Percentiles rank a stretch among this genome's conserved stretches.
These are phyloP conservation scores for Saturnispora diversa DNA, from an alignment of 805 yeast genomes.

Conservation along the genomic window DNA sequence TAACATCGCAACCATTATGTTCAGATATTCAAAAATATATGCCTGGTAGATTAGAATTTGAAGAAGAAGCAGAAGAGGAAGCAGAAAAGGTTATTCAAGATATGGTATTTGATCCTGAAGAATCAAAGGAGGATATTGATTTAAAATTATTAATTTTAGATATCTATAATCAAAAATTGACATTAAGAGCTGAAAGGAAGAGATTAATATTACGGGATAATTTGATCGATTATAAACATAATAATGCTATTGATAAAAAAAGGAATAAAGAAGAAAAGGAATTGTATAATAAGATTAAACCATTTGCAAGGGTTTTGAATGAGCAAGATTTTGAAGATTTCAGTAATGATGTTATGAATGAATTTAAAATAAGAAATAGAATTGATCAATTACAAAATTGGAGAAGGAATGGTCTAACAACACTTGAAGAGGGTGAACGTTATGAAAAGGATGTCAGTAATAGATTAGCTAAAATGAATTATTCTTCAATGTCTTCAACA, in stretches of 20 bases:
- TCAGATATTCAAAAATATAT: constrained; percentile 96
- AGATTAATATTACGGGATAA: constrained; percentile 68
- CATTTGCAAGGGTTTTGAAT: constrained; percentile 73
- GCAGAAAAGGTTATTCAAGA: constrained; percentile 93
- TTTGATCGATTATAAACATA: constrained; percentile 75
- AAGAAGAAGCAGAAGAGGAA: constrained; percentile 92
- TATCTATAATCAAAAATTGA: constrained; percentile 81
- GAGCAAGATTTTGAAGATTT: constrained; percentile 74
- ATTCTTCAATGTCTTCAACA: constrained; percentile 11
- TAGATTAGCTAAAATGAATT: constrained; percentile 35
- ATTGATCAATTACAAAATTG: constrained; percentile 90
- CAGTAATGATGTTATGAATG: constrained; percentile 63
- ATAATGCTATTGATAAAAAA: constrained; percentile 74
- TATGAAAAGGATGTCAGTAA: constrained; percentile 82
- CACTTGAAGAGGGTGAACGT: constrained; percentile 71
- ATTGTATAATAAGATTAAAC: constrained; percentile 61
- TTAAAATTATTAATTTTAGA: constrained; percentile 80
- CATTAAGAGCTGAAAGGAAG: constrained; percentile 89
- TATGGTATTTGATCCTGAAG: constrained; percentile 93
- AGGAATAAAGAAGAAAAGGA: constrained; percentile 89
- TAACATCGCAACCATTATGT: constrained; percentile 90
- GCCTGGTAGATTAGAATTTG: constrained; percentile 98
- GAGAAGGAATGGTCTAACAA: constrained; percentile 82
- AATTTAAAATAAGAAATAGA: constrained; percentile 67
- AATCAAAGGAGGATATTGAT: constrained; percentile 79